phyloP scores from a whole-genome alignment of 2,329 filamentous ascomycete genomes.

The Nannizzia gypsea region DNA sequence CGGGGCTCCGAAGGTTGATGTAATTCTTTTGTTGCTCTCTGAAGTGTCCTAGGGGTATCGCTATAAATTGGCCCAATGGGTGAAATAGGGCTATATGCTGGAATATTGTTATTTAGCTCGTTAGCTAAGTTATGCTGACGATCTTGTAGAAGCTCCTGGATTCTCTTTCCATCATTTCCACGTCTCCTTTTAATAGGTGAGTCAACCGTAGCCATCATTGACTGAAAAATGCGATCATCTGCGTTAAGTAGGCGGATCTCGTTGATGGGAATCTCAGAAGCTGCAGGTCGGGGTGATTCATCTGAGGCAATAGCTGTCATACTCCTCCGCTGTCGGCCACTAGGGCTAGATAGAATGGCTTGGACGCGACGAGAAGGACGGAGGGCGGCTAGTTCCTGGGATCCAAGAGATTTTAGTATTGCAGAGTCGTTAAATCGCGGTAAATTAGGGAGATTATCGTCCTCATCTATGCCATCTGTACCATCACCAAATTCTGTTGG shows the following conservation, averaged over 20 bases:
- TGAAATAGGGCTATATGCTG: conserved; percentile 74
- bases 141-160: conserved; percentile 7
- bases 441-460: conserved; percentile 3
- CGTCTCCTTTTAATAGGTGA: conserved; percentile 29
- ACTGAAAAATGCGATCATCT: conserved; percentile 31
- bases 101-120: conserved; percentile 55
- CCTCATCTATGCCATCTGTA: background rate
- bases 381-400: conserved; percentile 2
- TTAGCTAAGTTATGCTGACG: conserved; percentile 62
- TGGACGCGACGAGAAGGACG: conserved; percentile 8
- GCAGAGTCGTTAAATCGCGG: background rate
- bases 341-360: conserved; percentile 28
- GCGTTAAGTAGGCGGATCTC: conserved; percentile 27
- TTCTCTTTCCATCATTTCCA: conserved; percentile 22
- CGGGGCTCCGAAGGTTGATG: background rate
- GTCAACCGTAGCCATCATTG: conserved; percentile 24
- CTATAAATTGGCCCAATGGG: background rate
- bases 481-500: background rate
- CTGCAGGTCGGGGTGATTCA: conserved; percentile 24
- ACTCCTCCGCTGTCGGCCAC: conserved; percentile 26
- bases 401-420: background rate
- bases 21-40: background rate
- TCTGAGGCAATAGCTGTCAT: conserved; percentile 34
- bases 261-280: conserved; percentile 20
- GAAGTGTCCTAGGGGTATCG: background rate